Base-by-base conservation (phyloP, 2,329 filamentous ascomycete species). In the Didymella pinodella region DNA sequence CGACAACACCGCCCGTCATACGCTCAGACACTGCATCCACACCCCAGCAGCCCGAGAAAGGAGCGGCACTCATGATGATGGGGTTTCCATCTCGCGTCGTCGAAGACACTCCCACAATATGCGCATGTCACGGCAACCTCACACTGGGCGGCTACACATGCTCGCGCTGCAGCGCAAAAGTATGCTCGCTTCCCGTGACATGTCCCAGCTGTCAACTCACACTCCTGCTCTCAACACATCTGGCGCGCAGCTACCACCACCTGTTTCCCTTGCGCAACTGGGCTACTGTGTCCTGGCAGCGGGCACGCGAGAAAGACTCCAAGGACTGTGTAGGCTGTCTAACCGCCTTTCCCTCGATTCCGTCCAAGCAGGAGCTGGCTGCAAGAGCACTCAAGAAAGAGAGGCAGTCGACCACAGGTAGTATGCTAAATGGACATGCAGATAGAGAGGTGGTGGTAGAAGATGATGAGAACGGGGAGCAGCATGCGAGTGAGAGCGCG, bases 121-220 rank as follows among this genome's bases (percentile, higher is more conserved):
- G 95, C 76, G 93, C 93, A 5, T 99, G 95, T 74, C 94, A 98
- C 78, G 92, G 91, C 66, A 88, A 88, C 62, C 88, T 94, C 16
- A 89, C 86, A 20, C 84, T 90, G 48, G 92, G 95, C 55, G 95
- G 95, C 1, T 99, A 98, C 78, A 83, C 90, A 10, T 99, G 95
- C 81, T 95, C 93, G 14, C 86, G 95, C 57, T 99, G 95, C 80
- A 86, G 86, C 50, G 87, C 89, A 61, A 96, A 96, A 78, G 93
- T 99, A 38, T 99, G 95, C 82, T 86, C 88, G 48, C 81, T 99
- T 36, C 95, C 95, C 0, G 88, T 92, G 34, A 93, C 96, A 73
- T 99, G 95, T 73, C 94, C 95, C 0, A 88, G 90, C 26, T 99
- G 95, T 77, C 89, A 92, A 16, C 85, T 99, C 48, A 98, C 94